Conservation (phyloP, 2,329 filamentous ascomycete species). For the Diaporthe ampelina region DNA sequence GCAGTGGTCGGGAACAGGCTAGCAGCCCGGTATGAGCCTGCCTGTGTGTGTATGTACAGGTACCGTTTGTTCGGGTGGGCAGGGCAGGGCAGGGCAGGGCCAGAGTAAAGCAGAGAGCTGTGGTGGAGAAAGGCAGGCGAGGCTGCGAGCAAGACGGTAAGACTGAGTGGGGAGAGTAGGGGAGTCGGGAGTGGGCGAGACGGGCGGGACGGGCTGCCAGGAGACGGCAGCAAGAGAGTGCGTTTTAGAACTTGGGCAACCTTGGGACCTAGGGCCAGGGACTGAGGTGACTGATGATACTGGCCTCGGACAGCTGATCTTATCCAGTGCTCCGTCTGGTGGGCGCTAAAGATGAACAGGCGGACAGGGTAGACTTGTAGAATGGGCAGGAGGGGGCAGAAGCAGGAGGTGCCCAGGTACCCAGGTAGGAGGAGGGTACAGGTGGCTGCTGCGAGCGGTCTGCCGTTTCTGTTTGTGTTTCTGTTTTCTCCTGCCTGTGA, state of each 20-base stretch:
- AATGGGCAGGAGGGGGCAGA: too few species aligned
- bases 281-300: background rate
- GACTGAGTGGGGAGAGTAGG: background rate
- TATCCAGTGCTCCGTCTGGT: conserved; percentile 9
- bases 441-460: background rate
- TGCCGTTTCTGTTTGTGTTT: conserved; percentile 18
- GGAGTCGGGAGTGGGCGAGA: too few species aligned
- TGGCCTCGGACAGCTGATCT: conserved; percentile 15
- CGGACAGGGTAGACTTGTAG: background rate
- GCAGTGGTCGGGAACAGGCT: conserved; percentile 8
- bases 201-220: background rate
- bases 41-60: background rate
- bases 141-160: conserved; percentile 7
- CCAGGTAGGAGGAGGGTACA: too few species aligned
- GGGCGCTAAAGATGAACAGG: conserved; percentile 6
- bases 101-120: background rate
- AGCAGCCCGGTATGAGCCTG: conserved; percentile 8
- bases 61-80: background rate
- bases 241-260: background rate
- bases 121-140: conserved; percentile 8
- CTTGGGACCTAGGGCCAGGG: background rate
- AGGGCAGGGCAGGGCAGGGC: background rate
- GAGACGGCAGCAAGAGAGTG: background rate
- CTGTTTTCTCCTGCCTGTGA: background rate
- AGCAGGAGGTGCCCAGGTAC: too few species aligned